Evolutionary conservation across 805 yeast species (phyloP).

Genomic region (Candida sithepensis): DNA sequence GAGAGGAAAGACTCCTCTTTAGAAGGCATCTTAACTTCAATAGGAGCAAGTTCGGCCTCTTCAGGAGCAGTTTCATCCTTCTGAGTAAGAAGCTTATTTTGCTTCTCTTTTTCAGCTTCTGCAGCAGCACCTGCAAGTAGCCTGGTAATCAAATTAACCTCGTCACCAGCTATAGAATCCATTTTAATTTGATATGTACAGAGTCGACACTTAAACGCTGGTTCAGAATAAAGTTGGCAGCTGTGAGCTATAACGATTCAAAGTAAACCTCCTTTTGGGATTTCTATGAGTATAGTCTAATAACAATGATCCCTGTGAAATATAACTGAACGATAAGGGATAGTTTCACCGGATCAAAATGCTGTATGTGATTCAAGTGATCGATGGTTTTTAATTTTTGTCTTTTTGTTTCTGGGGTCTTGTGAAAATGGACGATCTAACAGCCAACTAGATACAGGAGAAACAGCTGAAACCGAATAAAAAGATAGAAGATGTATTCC

Average conservation of each 20-base stretch:
- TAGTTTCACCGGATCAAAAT: no score
- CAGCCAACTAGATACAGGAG: no score
- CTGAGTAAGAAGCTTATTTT: neutral
- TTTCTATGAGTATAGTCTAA: no score
- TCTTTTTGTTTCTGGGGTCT: no score
- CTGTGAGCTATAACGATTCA: neutral
- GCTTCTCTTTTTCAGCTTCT: conserved; percentile 27
- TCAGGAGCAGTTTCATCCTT: neutral
- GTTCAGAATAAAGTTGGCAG: neutral
- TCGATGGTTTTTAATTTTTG: no score
- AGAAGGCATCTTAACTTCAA: neutral
- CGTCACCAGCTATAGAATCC: conserved; percentile 3
- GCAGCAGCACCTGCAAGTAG: conserved; percentile 33
- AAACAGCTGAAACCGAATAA: no score
- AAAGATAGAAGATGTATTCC: no score
- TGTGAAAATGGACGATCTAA: no score
- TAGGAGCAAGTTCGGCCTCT: neutral
- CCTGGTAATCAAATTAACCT: conserved; percentile 26
- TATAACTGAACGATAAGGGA: no score
- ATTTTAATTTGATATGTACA: neutral
- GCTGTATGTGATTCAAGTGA: no score
- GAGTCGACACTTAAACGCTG: neutral
- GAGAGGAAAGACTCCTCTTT: neutral
- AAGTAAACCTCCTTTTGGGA: no score
- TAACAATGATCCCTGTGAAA: no score